Evolutionary conservation across 805 yeast species (phyloP).

Genomic region (Saccharomycopsis sp.): DNA sequence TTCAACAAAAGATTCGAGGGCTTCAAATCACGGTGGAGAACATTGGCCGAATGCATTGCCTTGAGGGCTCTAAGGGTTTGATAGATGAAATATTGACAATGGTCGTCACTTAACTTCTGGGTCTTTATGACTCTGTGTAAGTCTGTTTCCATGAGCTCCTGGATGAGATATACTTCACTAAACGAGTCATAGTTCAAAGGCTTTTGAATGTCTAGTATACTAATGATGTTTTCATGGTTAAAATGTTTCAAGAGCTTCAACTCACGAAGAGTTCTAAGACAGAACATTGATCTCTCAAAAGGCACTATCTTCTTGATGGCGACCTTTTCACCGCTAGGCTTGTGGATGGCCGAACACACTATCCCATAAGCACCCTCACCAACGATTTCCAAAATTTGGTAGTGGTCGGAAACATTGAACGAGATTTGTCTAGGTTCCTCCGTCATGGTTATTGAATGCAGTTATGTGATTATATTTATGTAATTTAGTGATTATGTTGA

Average conservation of each 20-base stretch:
- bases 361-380: slow-evolving; percentile 85
- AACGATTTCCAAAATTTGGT: slow-evolving; percentile 50
- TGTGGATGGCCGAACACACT: slow-evolving; percentile 63
- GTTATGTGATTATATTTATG: too few relatives aligned
- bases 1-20: slow-evolving; percentile 66
- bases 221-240: slow-evolving; percentile 67
- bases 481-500: too few relatives aligned
- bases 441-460: slow-evolving; percentile 16
- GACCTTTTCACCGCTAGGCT: slow-evolving; percentile 53
- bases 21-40: slow-evolving; percentile 70
- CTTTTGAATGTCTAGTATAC: slow-evolving; percentile 58
- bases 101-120: slow-evolving; percentile 55
- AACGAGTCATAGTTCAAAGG: slow-evolving; percentile 54
- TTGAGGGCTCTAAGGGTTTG: slow-evolving; percentile 67
- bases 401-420: slow-evolving; percentile 59
- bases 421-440: slow-evolving; percentile 39
- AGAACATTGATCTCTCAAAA: slow-evolving; percentile 56
- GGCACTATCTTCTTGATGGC: slow-evolving; percentile 78
- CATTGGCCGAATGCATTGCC: slow-evolving; percentile 64
- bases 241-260: slow-evolving; percentile 59
- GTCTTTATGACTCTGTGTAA: slow-evolving; percentile 55
- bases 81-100: slow-evolving; percentile 62
- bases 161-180: slow-evolving; percentile 67
- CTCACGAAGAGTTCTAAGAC: slow-evolving; percentile 66
- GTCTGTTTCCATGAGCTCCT: slow-evolving; percentile 75